Evolutionary conservation across 345 rosid species (phyloP).

Genomic region (Camelina neglecta): DNA sequence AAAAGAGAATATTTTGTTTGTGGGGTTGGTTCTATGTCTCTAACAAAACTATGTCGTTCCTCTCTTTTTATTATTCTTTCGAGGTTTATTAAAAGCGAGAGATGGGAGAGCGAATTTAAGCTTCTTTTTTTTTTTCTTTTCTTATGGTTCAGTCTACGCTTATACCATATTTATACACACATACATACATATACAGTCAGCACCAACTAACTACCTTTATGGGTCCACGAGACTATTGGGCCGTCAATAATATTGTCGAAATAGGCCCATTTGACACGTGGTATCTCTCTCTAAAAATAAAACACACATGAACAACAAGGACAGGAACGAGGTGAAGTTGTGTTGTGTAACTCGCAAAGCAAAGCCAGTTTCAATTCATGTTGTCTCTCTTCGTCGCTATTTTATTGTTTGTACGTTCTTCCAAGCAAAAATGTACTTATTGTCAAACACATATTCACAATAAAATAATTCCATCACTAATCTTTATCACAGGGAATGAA

Average conservation of each 20-base stretch:
- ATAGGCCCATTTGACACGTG: constrained; percentile 36
- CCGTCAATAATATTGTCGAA: background rate
- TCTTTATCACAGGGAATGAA: background rate
- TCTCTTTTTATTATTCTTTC: constrained; percentile 17
- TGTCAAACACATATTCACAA: background rate
- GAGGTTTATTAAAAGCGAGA: constrained; percentile 16
- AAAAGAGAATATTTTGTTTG: background rate
- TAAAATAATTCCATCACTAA: background rate
- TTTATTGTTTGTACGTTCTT: constrained; percentile 29
- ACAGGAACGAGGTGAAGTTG: constrained; percentile 12
- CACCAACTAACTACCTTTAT: constrained; percentile 26
- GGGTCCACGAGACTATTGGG: constrained; percentile 23
- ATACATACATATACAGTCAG: constrained; percentile 29
- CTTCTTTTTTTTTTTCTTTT: background rate
- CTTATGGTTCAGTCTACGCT: constrained; percentile 13
- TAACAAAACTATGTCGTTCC: constrained; percentile 18
- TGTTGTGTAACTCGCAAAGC: constrained; percentile 1
- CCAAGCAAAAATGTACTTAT: no score
- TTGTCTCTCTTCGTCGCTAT: constrained; percentile 23
- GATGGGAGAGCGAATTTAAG: constrained; percentile 29
- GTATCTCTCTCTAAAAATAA: background rate
- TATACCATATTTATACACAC: constrained; percentile 22
- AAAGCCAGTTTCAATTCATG: constrained; percentile 14
- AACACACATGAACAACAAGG: background rate
- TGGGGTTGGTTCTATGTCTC: background rate